Base-by-base conservation (phyloP, 306 rosid genomes). In the Ormosia semicastrata region DNA sequence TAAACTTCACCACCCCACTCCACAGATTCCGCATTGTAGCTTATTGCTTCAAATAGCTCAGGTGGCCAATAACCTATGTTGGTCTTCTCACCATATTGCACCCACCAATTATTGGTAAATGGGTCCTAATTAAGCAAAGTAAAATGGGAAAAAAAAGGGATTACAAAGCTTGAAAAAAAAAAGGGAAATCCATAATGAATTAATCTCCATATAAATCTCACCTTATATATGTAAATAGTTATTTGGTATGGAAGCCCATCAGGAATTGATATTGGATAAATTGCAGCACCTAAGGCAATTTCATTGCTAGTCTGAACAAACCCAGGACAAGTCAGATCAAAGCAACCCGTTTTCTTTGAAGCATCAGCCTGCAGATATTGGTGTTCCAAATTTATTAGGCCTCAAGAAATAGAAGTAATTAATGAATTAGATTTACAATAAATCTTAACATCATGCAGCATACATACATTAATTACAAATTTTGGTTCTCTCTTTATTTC, bases 1-100 rank as follows among this genome's bases (percentile, higher is more conserved):
- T 89, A 87, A 17, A 93, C 97, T 85, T 93, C 95, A 43, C 97
- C 95, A 59, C 92, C 92, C 97, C 97, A 91, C 11, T 91, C 90
- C 62, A 89, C 95, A 3, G 89, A 76, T 18, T 79, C 84, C 6
- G 95, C 97, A 7, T 85, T 71, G 14, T 67, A 64, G 6, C 63
- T 14, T 44, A 91, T 47, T 2, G 58, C 53, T 1, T 12, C 0
- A 49, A 93, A 89, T 60, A 93, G 54, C 71, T 88, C 91, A 0
- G 73, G 15, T 6, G 94, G 97, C 95, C 95, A 93, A 72, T 93
- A 93, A 4, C 95, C 92, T 52, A 91, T 80, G 63, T 77, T 82
- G 11, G 68, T 82, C 39, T 77, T 75, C 73, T 86, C 90, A 37
- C 87, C 91, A 58, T 87, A 92, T 65, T 87, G 93, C 80, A 90